Base-by-base conservation (phyloP, 1,139 yeast species). In the Citeromyces siamensis region DNA sequence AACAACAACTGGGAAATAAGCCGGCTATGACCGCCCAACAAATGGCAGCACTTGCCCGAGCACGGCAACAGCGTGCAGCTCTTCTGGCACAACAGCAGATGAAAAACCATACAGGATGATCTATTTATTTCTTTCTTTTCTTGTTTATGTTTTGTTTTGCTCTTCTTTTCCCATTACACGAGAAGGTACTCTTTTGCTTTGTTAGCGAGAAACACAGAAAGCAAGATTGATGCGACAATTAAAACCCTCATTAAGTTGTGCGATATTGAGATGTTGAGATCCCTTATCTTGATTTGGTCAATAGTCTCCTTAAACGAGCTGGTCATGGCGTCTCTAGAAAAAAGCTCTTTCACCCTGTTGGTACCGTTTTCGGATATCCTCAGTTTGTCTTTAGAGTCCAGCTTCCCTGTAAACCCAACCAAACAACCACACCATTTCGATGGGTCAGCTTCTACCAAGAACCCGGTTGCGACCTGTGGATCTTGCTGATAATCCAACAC, bases 401-500 rank as follows among this genome's bases (percentile, higher is more conserved):
- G 23, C n/a, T 20, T 19, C 6, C 13, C 14, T 27, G 12, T 13
- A 20, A 19, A 32, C 16, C 8, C 20, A 26, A 32, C 17, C 22
- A 22, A 17, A 20, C 22, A 19, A 14, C 9, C 23, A 17, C 17
- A 26, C 31, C 31, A 26, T 9, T 32, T 19, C 10, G 17, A 20
- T 32, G 35, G 35, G 35, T 32, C 35, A 18, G 14, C 26, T 10
- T 32, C 35, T 12, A 13, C 9, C 3, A 22, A 17, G 14, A 20
- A 19, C 19, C 22, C 16, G 26, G 14, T 19, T 14, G 26, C 35
- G 13, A 16, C 20, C 7, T 20, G 26, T 14, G 19, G 26, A 5
- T 20, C 17, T 19, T 32, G 12, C 5, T 20, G 33, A 20, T 42
- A 51, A 27, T 46, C 44, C 57, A 36, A 59, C 8, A 90, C 66